These are phyloP conservation scores for Mycena floridula DNA, from an alignment of 768 basidiomycete species.

Conservation along the genomic window DNA sequence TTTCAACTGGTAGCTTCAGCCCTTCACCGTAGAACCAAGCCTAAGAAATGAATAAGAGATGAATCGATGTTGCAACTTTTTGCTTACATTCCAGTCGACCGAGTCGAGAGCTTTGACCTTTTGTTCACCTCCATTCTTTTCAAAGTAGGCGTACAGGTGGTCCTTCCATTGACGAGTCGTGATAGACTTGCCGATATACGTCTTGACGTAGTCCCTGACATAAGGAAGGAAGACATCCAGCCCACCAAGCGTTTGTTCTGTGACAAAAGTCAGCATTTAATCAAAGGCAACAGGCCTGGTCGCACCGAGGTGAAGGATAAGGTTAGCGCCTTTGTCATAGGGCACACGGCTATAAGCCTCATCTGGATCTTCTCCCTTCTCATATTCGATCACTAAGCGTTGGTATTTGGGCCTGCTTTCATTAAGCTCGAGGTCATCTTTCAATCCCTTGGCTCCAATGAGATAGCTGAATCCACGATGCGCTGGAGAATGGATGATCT, in stretches of 20 bases:
- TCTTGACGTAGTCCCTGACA: slow-evolving; percentile 73
- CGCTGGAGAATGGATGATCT: slow-evolving; percentile 63
- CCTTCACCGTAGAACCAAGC: slow-evolving; percentile 85
- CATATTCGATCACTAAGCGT: slow-evolving; percentile 70
- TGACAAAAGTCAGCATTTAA: not conserved
- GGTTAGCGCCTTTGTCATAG: slow-evolving; percentile 87
- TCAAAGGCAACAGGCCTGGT: not conserved
- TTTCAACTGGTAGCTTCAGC: slow-evolving; percentile 59
- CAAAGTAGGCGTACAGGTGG: slow-evolving; percentile 71
- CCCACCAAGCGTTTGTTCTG: slow-evolving; percentile 74
- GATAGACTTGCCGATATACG: slow-evolving; percentile 79
- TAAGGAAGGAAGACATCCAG: slow-evolving; percentile 82
- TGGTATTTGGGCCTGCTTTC: slow-evolving; percentile 65
- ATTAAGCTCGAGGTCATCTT: slow-evolving; percentile 64
- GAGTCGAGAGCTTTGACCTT: slow-evolving; percentile 61
- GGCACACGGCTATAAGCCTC: slow-evolving; percentile 61
- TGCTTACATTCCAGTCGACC: slow-evolving; percentile 68
- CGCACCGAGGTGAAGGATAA: slow-evolving; percentile 78
- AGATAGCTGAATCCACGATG: slow-evolving; percentile 78
- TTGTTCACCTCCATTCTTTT: slow-evolving; percentile 47
- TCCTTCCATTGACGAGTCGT: slow-evolving; percentile 80
- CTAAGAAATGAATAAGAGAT: slow-evolving; percentile 24
- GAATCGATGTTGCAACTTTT: not conserved
- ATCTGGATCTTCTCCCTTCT: slow-evolving; percentile 70
- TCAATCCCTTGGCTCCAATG: slow-evolving; percentile 65